Evolutionary conservation across 2,329 filamentous ascomycete genomes (phyloP), one percentile per base, ranked within the genome.

Genomic region (Fusarium temperatum): DNA sequence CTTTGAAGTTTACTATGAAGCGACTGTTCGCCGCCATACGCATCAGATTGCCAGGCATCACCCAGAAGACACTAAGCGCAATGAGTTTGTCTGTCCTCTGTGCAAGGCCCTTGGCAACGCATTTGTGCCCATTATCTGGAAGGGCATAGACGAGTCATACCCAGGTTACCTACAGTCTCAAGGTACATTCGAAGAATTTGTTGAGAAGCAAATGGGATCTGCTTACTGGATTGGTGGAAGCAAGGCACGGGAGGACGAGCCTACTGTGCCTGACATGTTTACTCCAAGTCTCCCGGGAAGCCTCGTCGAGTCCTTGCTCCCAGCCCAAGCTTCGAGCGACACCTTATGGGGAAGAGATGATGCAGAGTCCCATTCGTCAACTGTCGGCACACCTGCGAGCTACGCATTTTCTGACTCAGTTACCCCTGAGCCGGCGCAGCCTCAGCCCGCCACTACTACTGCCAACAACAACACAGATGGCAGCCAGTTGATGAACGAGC

Each of bases 51-150:
- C 96, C 13, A 90, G 96, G 20, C 94, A 98, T 77, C 96, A 98
- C 77, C 96, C 96, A 0, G 97, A 99, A 81, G 89, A 92, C 63
- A 88, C 94, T 5, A 87, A 89, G 26, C 86, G 89, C 48, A 93
- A 97, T 72, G 96, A 99, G 78, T 99, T 99, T 81, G 93, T 98
- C 62, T 99, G 96, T 77, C 96, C 96, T 3, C 87, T 99, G 2
- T 99, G 96, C 85, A 99, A 99, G 83, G 97, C 96, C 8, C 87
- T 99, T 2, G 96, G 96, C 6, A 99, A 99, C 80, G 90, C 94
- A 0, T 99, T 99, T 83, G 82, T 99, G 42, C 97, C 97, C 0
- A 94, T 99, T 70, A 91, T 97, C 42, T 99, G 96, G 96, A 97
- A 95, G 80, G 93, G 93, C 32, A 92, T 97, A 78, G 94, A 97